These are phyloP conservation scores for Talaromyces verruculosus DNA, from an alignment of 2,329 filamentous ascomycete species.

Conservation along the genomic window DNA sequence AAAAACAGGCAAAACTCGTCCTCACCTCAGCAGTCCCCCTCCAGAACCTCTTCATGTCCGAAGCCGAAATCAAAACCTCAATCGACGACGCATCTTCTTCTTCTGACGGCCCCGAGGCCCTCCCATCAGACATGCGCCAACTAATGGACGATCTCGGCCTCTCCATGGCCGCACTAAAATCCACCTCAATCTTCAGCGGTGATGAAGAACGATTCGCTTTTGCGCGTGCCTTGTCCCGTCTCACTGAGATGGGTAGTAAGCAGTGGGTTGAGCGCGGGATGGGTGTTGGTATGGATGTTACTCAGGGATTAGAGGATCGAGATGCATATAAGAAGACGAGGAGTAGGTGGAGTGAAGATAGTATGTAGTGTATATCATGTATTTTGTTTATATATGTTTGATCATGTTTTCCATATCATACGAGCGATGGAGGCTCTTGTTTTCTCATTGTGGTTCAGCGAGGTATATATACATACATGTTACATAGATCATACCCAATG, in stretches of 20 bases:
- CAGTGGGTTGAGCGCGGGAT: conserved; percentile 88
- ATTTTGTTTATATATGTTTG: background rate
- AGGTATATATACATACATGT: conserved; percentile 4
- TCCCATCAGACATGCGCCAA: conserved; percentile 71
- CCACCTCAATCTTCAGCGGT: conserved; percentile 81
- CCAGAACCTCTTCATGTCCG: conserved; percentile 78
- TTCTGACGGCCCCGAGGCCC: conserved; percentile 39
- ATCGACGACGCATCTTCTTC: conserved; percentile 40
- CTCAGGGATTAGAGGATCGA: conserved; percentile 47
- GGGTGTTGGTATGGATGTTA: conserved; percentile 48
- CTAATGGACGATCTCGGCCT: conserved; percentile 86
- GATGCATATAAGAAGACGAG: conserved; percentile 51
- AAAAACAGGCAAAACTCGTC: conserved; percentile 81
- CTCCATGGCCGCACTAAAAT: conserved; percentile 81
- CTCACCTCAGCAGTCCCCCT: conserved; percentile 86
- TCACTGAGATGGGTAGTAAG: conserved; percentile 89
- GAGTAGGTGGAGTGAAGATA: conserved; percentile 53
- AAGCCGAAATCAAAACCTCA: conserved; percentile 65
- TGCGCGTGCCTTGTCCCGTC: conserved; percentile 76
- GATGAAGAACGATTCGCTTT: conserved; percentile 98
- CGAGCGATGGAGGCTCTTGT: background rate
- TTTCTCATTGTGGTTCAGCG: conserved; percentile 2
- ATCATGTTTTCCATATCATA: background rate
- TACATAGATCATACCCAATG: conserved; percentile 3
- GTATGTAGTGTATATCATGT: conserved; percentile 33